Conservation (phyloP, 2,329 filamentous ascomycete species). For the Pseudogymnoascus sp. region DNA sequence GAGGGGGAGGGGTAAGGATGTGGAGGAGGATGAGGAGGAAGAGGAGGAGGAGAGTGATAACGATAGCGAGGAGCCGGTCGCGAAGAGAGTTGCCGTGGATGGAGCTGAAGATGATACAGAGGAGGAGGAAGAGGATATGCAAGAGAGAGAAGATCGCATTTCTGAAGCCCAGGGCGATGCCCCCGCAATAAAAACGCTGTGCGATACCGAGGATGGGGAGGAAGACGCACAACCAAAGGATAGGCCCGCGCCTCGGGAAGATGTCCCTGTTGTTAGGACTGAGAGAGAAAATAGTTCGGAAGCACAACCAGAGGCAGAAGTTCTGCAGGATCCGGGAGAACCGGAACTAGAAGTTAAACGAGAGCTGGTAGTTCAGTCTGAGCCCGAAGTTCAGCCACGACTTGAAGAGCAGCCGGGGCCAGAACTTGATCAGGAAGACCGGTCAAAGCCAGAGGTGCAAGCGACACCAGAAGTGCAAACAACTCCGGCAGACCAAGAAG, state of each 20-base stretch:
- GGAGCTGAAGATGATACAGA: background rate
- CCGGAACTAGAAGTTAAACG: background rate
- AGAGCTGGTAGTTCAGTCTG: background rate
- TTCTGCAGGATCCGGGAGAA: background rate
- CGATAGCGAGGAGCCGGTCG: background rate
- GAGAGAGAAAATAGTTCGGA: background rate
- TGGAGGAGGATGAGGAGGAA: background rate
- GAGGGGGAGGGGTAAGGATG: constrained; percentile 16
- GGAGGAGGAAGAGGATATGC: background rate
- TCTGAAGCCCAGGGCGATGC: background rate
- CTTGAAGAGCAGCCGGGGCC: background rate
- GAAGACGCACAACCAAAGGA: background rate
- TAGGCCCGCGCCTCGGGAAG: background rate
- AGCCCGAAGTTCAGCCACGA: background rate
- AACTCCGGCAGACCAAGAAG: background rate
- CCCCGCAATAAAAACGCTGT: background rate
- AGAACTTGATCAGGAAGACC: background rate
- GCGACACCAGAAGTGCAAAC: background rate
- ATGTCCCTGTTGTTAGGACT: background rate
- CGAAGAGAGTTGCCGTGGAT: background rate
- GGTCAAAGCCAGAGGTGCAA: background rate
- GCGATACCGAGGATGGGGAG: background rate
- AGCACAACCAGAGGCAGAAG: background rate
- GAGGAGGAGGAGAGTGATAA: background rate
- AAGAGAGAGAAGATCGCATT: background rate